Evolutionary conservation across 306 rosid genomes (phyloP).

Genomic region (Medicago lupulina): DNA sequence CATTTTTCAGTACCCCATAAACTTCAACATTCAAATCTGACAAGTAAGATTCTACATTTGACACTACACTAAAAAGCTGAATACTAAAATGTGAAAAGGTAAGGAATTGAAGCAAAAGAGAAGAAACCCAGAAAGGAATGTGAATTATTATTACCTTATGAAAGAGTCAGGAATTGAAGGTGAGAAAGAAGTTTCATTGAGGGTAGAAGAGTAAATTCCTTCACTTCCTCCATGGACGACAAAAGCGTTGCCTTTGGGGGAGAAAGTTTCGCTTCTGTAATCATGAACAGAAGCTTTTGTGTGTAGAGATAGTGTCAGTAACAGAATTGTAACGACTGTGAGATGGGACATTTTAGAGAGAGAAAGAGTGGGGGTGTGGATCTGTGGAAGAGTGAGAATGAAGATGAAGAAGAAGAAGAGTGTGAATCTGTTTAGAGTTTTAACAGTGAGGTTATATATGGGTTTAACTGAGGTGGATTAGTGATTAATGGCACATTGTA

Average conservation of each 20-base stretch:
- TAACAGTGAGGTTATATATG: neutral
- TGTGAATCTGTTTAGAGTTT: neutral
- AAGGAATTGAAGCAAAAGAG: slow-evolving; percentile 17
- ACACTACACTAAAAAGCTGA: slow-evolving; percentile 7
- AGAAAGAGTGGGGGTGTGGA: slow-evolving; percentile 42
- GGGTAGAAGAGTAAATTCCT: slow-evolving; percentile 82
- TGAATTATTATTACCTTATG: slow-evolving; percentile 60
- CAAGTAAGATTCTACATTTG: slow-evolving; percentile 6
- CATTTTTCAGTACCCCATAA: slow-evolving; percentile 22
- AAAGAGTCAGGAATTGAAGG: slow-evolving; percentile 66
- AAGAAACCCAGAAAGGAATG: slow-evolving; percentile 20
- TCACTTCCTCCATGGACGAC: slow-evolving; percentile 97
- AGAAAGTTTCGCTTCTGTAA: slow-evolving; percentile 66
- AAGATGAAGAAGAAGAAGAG: slow-evolving; percentile 13
- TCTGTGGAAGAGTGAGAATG: slow-evolving; percentile 44
- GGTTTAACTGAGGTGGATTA: slow-evolving; percentile 34
- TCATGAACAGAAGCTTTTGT: slow-evolving; percentile 83
- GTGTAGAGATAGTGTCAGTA: slow-evolving; percentile 39
- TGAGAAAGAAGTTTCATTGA: slow-evolving; percentile 39
- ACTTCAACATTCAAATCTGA: slow-evolving; percentile 34
- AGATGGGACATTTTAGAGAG: slow-evolving; percentile 32
- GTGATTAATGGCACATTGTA: neutral
- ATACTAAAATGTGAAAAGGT: neutral
- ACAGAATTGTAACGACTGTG: slow-evolving; percentile 45
- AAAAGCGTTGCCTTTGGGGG: slow-evolving; percentile 81